These are phyloP conservation scores for Paramecium sonneborni DNA, from an alignment of 73 alveolate genomes.

Conservation along the genomic window DNA sequence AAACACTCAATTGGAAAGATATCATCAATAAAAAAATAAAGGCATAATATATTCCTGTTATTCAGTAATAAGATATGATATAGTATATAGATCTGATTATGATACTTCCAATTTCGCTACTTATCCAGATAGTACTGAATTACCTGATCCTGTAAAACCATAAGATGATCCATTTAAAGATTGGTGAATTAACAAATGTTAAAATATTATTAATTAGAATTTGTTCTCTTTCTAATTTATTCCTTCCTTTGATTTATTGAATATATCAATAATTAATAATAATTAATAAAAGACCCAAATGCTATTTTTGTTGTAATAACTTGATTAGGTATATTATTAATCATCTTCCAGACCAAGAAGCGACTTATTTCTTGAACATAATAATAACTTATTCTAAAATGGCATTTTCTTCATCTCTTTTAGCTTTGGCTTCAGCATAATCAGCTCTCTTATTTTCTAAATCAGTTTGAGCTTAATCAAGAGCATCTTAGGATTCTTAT, in stretches of 20 bases:
- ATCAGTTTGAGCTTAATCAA: conserved; percentile 16
- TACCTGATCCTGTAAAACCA: conserved; percentile 74
- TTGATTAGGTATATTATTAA: neutral
- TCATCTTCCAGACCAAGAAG: conserved; percentile 51
- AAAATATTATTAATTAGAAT: neutral
- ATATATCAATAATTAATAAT: neutral
- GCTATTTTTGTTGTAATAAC: neutral
- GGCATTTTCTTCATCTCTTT: conserved; percentile 50
- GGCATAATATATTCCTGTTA: conserved; percentile 88
- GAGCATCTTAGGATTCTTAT: conserved; percentile 43
- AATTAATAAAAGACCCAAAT: neutral
- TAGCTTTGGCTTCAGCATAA: conserved; percentile 48
- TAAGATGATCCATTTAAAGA: conserved; percentile 92
- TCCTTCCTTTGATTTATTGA: neutral
- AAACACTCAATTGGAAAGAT: conserved; percentile 71
- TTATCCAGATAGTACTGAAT: conserved; percentile 91
- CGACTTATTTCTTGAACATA: conserved; percentile 34
- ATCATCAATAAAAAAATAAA: conserved; percentile 76
- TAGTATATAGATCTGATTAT: conserved; percentile 65
- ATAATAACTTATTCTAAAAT: conserved; percentile 1
- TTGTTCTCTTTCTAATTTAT: neutral
- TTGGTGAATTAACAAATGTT: conserved; percentile 71
- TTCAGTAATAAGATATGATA: conserved; percentile 29
- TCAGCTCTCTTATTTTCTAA: conserved; percentile 12
- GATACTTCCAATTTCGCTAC: conserved; percentile 89